Evolutionary conservation across 202 grass and related monocot genomes (phyloP), one percentile per base, ranked within the genome.

Genomic region (Panicum virgatum): DNA sequence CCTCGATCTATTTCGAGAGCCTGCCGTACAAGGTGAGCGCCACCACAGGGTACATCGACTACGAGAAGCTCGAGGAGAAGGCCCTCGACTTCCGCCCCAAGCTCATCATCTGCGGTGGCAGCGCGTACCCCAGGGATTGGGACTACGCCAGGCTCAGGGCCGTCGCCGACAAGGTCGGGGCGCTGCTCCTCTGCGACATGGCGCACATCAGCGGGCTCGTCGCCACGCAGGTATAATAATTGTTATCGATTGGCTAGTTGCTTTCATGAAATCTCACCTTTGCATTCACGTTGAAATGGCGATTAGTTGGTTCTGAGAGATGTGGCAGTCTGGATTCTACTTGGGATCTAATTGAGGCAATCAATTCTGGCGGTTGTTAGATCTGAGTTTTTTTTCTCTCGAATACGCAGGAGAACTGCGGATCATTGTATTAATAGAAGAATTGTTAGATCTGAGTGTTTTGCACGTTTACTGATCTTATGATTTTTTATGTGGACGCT

Each of bases 41-140:
- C 47, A 16, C 34, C 30, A 92, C 88, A 1, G 96, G 96, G 2
- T 92, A 87, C 83, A 88, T 99, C 78, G 96, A 99, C 82, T 99
- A 99, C 82, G 96, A 96, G 56, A 99, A 96, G 89, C 74, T 98
- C 52, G 96, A 98, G 87, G 96, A 98, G 92, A 98, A 98, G 80
- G 96, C 96, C 12, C 32, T 96, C 22, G 96, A 98, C 62, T 98
- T 98, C 87, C 90, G 96, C 81, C 96, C 96, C 77, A 98, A 96
- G 87, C 96, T 98, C 82, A 96, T 98, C 66, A 98, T 98, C 71
- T 98, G 92, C 22, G 96, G 96, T 8, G 96, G 96, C 26, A 98
- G 96, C 72, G 96, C 96, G 1, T 98, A 98, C 72, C 96, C 96
- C 3, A 99, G 96, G 87, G 96, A 99, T 56, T 99, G 96, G 96